These are phyloP conservation scores for Zygoascus biomembranicola DNA, from an alignment of 805 yeast species.

Conservation along the genomic window DNA sequence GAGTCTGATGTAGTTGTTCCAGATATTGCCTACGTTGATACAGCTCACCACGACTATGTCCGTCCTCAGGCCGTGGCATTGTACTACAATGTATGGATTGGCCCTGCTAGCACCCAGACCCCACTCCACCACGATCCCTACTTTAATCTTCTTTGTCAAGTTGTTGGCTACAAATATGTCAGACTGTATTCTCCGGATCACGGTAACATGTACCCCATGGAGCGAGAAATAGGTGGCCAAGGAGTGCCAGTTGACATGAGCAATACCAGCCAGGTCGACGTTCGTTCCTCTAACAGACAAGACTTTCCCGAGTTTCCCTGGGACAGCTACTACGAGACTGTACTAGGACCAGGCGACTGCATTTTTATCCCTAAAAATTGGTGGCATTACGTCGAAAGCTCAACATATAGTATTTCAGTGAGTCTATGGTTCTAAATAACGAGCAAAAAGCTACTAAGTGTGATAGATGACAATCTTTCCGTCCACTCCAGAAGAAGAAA, in stretches of 20 bases:
- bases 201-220: constrained; percentile 1
- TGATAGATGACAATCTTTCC: constrained; percentile 78
- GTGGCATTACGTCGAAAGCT: constrained; percentile 23
- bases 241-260: constrained; percentile 7
- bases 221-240: neutral
- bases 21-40: constrained; percentile 11
- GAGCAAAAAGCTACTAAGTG: constrained; percentile 31
- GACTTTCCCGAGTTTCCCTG: constrained; percentile 16
- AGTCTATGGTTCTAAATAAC: constrained; percentile 20
- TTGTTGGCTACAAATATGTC: constrained; percentile 22
- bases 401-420: constrained; percentile 16
- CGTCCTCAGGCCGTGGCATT: constrained; percentile 3
- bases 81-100: constrained; percentile 20
- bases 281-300: constrained; percentile 10
- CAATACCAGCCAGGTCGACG: constrained; percentile 20
- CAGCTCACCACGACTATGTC: neutral
- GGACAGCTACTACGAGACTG: constrained; percentile 19
- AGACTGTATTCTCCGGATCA: constrained; percentile 15
- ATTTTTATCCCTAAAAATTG: constrained; percentile 22
- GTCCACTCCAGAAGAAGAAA: constrained; percentile 78
- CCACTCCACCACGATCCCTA: constrained; percentile 22
- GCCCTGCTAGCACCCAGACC: constrained; percentile 20
- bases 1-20: constrained; percentile 17
- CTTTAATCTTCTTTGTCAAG: constrained; percentile 19
- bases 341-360: constrained; percentile 22